phyloP scores from a whole-genome alignment of 2,329 filamentous ascomycete genomes.

The Aspergillus pseudoglaucus region DNA sequence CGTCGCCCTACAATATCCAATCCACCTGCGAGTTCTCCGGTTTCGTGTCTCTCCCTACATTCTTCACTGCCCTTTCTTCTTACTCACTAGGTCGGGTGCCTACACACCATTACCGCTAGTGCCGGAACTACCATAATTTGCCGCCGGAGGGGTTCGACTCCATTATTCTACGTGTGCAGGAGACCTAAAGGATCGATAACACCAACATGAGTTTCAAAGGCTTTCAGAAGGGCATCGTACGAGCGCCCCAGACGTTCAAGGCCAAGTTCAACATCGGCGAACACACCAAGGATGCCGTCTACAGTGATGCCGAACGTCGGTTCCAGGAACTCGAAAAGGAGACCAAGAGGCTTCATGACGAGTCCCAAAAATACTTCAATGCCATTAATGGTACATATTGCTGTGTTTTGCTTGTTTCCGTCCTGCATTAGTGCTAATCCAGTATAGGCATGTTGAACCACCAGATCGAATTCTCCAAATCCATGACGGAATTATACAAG shows the following conservation, averaged over 20 bases:
- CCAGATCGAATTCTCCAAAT: slow-evolving; percentile 97
- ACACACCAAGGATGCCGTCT: slow-evolving; percentile 88
- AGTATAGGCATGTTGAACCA: slow-evolving; percentile 75
- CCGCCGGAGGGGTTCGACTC: too few species aligned
- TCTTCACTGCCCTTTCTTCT: too few species aligned
- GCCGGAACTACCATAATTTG: neutral
- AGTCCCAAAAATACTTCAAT: slow-evolving; percentile 94
- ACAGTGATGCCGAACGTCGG: slow-evolving; percentile 86
- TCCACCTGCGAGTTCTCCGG: too few species aligned
- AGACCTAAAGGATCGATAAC: neutral
- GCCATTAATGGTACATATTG: slow-evolving; percentile 72
- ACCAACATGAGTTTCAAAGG: slow-evolving; percentile 88
- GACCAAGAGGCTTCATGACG: slow-evolving; percentile 94
- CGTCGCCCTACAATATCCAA: too few species aligned
- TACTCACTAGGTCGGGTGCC: too few species aligned
- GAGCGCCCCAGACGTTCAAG: slow-evolving; percentile 90
- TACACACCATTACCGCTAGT: too few species aligned
- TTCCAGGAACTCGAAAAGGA: slow-evolving; percentile 92
- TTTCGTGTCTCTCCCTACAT: too few species aligned
- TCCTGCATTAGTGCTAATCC: slow-evolving; percentile 1
- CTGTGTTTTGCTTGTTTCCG: neutral
- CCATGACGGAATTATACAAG: slow-evolving; percentile 94
- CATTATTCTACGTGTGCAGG: too few species aligned
- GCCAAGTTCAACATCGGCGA: slow-evolving; percentile 92
- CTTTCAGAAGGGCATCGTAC: slow-evolving; percentile 79